Conservation (phyloP, 2,329 filamentous ascomycete species). For the Pezicula carpinea region DNA sequence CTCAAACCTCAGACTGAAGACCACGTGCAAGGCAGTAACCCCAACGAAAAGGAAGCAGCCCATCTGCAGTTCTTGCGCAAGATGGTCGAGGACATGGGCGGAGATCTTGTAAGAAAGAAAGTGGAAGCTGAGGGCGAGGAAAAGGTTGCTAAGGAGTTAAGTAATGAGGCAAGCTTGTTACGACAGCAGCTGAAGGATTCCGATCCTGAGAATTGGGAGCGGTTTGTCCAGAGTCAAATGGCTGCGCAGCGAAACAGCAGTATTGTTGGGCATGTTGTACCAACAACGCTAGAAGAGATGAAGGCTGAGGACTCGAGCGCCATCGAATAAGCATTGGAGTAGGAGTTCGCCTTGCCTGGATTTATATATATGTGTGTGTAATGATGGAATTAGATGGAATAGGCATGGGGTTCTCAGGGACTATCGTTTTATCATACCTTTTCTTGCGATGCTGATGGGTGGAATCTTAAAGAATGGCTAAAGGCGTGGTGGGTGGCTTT, state of each 20-base stretch:
- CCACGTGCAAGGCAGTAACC: slow-evolving; percentile 35
- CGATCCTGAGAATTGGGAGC: slow-evolving; percentile 63
- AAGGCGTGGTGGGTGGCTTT: too few relatives aligned
- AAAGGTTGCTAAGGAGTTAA: slow-evolving; percentile 54
- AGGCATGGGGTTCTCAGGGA: too few relatives aligned
- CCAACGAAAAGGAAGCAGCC: slow-evolving; percentile 24
- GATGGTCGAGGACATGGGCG: slow-evolving; percentile 58
- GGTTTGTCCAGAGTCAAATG: slow-evolving; percentile 57
- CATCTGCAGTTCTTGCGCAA: slow-evolving; percentile 47
- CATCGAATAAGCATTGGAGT: too few relatives aligned
- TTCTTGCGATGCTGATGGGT: too few relatives aligned
- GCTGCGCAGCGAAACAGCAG: slow-evolving; percentile 19
- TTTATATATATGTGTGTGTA: too few relatives aligned
- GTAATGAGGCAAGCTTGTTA: slow-evolving; percentile 37
- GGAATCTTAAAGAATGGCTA: too few relatives aligned
- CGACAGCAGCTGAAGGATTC: slow-evolving; percentile 47
- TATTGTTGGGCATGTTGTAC: not conserved
- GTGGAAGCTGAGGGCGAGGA: slow-evolving; percentile 48
- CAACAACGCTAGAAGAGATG: too few relatives aligned
- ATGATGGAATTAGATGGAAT: too few relatives aligned
- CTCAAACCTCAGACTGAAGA: slow-evolving; percentile 36
- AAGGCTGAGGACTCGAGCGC: too few relatives aligned
- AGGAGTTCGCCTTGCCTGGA: too few relatives aligned
- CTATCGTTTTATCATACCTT: too few relatives aligned
- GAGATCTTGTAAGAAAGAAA: slow-evolving; percentile 50